Base-by-base conservation (phyloP, 2,329 filamentous ascomycete genomes). In the Metarhizium rileyi region DNA sequence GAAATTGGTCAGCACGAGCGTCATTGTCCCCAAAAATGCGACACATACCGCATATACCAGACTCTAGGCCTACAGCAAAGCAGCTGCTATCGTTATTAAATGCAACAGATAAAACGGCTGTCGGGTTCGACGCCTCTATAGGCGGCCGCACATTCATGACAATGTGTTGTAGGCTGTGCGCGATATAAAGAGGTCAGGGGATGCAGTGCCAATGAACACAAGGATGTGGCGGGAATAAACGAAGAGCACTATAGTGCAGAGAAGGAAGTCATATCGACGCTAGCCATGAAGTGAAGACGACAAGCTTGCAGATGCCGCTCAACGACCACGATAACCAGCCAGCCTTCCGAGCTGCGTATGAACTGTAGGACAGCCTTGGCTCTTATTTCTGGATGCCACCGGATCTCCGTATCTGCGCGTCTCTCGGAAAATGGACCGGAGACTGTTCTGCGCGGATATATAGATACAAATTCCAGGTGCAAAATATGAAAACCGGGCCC, bases 71-170 rank as follows among this genome's bases (percentile, higher is more conserved):
- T 27, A 94, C 86, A 25, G 89, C 80, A 67, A 97, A 97, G 62
- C 86, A 90, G 58, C 81, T 90, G 56, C 80, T 80, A 64, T 93
- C 87, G 60, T 81, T 77, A 63, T 96, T 97, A 72, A 95, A 95
- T 8, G 86, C 81, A 43, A 85, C 81, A 14, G 88, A 94, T 35
- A 96, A 77, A 10, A 90, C 90, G 53, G 83, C 78, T 4, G 86
- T 84, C 48, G 83, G 81, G 41, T 76, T 77, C 18, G 87, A 82
- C 46, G 82, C 81, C 71, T 95, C 89, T 62, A 97, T 88, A 50
- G 87, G 81, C 47, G 86, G 86, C 52, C 91, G 80, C 41, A 90
- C 94, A 66, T 97, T 93, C 93, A 97, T 98, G 48, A 53, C 55
- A 52, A 33, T n/a, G 44, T 72, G 62, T 46, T 30, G 47, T 40